Evolutionary conservation across 2,329 filamentous ascomycete species (phyloP).

Genomic region (Akanthomyces dipterigenus): DNA sequence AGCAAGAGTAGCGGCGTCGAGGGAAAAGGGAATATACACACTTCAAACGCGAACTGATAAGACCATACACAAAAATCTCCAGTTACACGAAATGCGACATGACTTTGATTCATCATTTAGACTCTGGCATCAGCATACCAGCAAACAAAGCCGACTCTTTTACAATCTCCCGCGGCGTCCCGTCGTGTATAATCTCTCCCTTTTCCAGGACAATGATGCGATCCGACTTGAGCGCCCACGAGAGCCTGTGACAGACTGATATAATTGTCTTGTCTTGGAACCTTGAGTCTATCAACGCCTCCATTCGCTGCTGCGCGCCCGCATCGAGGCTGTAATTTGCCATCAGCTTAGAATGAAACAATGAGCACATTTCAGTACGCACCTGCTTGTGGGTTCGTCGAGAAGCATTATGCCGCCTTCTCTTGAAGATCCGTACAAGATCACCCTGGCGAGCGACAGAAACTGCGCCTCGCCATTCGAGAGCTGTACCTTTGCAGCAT

Average conservation of each 20-base stretch:
- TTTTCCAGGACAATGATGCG: slow-evolving; percentile 4
- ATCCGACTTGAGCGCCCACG: slow-evolving; percentile 4
- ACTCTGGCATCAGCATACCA: neutral
- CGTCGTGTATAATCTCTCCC: neutral
- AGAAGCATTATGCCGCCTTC: neutral
- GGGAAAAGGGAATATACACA: too few relatives aligned
- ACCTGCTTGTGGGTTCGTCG: neutral
- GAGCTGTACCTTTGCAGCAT: neutral
- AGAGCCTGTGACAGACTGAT: neutral
- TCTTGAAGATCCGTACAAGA: neutral
- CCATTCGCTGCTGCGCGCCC: neutral
- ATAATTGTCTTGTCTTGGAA: neutral
- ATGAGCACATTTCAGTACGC: neutral
- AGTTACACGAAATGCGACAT: too few relatives aligned
- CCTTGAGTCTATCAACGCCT: neutral
- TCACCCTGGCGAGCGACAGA: neutral
- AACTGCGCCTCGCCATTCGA: neutral
- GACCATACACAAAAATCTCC: neutral
- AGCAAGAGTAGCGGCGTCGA: too few relatives aligned
- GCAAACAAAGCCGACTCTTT: neutral
- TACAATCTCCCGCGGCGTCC: neutral
- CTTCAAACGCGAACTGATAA: neutral
- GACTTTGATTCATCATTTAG: neutral
- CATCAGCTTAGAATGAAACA: neutral
- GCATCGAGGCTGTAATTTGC: neutral